These are phyloP conservation scores for Verticillium nubilum DNA, from an alignment of 2,329 filamentous ascomycete genomes.

Conservation along the genomic window DNA sequence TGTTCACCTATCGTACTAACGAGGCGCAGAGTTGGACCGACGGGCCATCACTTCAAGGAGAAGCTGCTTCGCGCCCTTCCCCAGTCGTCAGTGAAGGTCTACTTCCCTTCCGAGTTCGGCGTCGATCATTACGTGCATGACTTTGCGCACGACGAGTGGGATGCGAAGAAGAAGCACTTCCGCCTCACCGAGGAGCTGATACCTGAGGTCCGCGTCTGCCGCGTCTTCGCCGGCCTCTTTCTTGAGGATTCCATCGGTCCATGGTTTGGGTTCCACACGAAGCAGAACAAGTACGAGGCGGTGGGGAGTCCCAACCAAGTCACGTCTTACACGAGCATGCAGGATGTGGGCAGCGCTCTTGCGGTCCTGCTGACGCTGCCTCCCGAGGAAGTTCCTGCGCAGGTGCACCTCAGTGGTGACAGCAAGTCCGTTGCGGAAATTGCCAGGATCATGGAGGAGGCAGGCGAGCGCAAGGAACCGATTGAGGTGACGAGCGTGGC, in stretches of 20 bases:
- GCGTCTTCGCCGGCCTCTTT: conserved; percentile 25
- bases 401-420: conserved; percentile 20
- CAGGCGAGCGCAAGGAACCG: conserved; percentile 11
- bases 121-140: conserved; percentile 30
- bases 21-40: not conserved
- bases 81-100: conserved; percentile 19
- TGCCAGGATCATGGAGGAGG: conserved; percentile 18
- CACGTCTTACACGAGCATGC: conserved; percentile 23
- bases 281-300: conserved; percentile 19
- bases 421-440: conserved; percentile 17
- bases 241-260: conserved; percentile 26
- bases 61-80: conserved; percentile 17
- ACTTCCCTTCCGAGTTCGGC: conserved; percentile 30
- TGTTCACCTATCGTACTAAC: not conserved
- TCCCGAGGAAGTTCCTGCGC: conserved; percentile 16
- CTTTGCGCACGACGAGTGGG: conserved; percentile 26
- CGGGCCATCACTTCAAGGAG: conserved; percentile 19
- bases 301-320: conserved; percentile 17
- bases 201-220: conserved; percentile 18
- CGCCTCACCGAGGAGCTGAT: conserved; percentile 12
- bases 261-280: conserved; percentile 22
- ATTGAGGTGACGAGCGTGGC: conserved; percentile 18
- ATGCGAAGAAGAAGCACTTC: conserved; percentile 23
- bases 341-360: conserved; percentile 23
- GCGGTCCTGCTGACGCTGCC: conserved; percentile 17